Evolutionary conservation across 2,329 filamentous ascomycete genomes (phyloP).

Genomic region (Calonectria naviculata): DNA sequence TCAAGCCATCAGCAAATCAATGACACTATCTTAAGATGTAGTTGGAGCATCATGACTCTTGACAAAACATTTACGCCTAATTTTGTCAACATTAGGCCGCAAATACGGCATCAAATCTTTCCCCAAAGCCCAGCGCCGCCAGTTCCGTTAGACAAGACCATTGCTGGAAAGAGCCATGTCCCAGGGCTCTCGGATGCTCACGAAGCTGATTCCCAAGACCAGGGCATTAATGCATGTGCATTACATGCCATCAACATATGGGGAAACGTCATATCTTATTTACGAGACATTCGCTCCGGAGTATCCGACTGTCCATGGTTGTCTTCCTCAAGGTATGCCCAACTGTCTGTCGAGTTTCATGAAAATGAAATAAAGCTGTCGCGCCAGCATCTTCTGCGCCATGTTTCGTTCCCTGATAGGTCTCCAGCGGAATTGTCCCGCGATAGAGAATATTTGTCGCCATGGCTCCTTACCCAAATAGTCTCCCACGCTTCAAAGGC

Average conservation of each 20-base stretch:
- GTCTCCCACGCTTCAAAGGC: constrained; percentile 37
- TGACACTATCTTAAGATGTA: constrained; percentile 25
- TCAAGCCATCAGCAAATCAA: background rate
- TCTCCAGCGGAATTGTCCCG: constrained; percentile 3
- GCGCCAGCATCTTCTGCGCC: constrained; percentile 31
- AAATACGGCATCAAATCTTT: constrained; percentile 12
- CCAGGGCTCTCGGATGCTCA: constrained; percentile 35
- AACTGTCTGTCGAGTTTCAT: constrained; percentile 34
- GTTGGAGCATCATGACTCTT: constrained; percentile 31
- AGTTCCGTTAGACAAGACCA: constrained; percentile 4
- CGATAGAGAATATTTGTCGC: constrained; percentile 35
- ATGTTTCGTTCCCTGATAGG: constrained; percentile 35
- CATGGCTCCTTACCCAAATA: constrained; percentile 35
- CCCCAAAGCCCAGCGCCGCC: constrained; percentile 28
- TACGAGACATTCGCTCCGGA: constrained; percentile 31
- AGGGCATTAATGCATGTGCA: constrained; percentile 16
- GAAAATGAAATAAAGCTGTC: constrained; percentile 32
- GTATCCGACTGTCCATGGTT: constrained; percentile 34
- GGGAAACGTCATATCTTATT: constrained; percentile 32
- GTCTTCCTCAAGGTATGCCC: constrained; percentile 25
- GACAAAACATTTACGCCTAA: constrained; percentile 32
- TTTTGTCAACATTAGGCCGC: background rate
- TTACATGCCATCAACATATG: constrained; percentile 22
- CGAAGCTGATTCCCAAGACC: constrained; percentile 24
- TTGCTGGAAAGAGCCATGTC: constrained; percentile 30